These are phyloP conservation scores for Dimargaris verticillata DNA, from an alignment of 192 early-diverging fungal genomes.

Conservation along the genomic window DNA sequence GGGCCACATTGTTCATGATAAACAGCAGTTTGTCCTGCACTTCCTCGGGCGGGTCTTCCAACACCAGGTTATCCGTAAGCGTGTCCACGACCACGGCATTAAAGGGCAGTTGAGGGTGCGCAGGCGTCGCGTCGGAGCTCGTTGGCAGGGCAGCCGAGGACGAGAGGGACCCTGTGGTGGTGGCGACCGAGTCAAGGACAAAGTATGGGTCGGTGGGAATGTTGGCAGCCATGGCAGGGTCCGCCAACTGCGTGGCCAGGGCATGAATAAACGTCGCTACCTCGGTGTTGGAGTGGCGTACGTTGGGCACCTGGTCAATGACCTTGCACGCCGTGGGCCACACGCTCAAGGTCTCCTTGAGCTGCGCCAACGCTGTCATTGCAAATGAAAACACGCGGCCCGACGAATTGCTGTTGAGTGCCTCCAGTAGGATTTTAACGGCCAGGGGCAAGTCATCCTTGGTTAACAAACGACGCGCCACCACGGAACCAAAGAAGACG, in stretches of 20 bases:
- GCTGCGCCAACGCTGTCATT: conserved; percentile 65
- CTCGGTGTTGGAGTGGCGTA: conserved; percentile 63
- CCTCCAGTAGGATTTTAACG: conserved; percentile 77
- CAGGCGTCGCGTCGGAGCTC: no score
- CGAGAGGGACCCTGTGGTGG: conserved; percentile 16
- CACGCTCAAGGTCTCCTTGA: conserved; percentile 65
- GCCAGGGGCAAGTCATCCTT: conserved; percentile 66
- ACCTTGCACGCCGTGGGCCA: conserved; percentile 81
- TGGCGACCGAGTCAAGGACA: conserved; percentile 17
- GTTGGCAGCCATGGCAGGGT: conserved; percentile 12
- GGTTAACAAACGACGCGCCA: conserved; percentile 76
- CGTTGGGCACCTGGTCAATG: conserved; percentile 64
- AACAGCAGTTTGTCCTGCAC: conserved; percentile 89
- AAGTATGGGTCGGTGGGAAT: conserved; percentile 18
- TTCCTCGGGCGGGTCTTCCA: conserved; percentile 37
- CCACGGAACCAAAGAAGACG: conserved; percentile 74
- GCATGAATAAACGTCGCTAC: conserved; percentile 42
- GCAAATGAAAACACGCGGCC: conserved; percentile 86
- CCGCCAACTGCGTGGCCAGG: conserved; percentile 21
- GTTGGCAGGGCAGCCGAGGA: conserved; percentile 20
- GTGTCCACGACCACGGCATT: conserved; percentile 13
- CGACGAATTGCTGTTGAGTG: conserved; percentile 58
- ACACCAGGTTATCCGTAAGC: conserved; percentile 9
- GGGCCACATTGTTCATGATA: conserved; percentile 88
- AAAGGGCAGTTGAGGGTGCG: conserved; percentile 7